These are phyloP conservation scores for Metschnikowia borealis DNA, from an alignment of 805 yeast genomes.

Conservation along the genomic window DNA sequence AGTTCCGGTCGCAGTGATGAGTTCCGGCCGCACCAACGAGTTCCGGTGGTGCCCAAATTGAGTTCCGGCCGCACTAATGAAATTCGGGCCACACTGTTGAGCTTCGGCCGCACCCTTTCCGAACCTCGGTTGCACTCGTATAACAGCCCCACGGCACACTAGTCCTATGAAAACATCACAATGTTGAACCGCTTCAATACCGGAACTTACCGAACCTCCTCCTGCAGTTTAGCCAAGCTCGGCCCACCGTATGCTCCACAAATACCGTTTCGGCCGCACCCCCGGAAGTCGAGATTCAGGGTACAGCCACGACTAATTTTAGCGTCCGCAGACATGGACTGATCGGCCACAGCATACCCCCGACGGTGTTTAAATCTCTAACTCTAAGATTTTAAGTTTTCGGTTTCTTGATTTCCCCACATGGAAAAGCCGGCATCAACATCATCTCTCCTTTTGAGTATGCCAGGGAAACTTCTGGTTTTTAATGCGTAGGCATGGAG, in stretches of 20 bases:
- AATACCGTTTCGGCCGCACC: not conserved
- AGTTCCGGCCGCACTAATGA: not conserved
- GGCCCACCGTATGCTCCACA: not conserved
- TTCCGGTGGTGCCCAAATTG: not conserved
- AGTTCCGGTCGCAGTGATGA: not conserved
- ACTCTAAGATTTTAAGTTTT: not conserved
- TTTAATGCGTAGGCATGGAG: not conserved
- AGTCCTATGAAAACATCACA: too few relatives aligned
- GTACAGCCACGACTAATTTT: not conserved
- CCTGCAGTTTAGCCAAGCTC: too few relatives aligned
- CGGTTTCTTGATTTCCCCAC: not conserved
- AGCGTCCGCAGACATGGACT: not conserved
- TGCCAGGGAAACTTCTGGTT: not conserved
- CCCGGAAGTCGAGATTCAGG: not conserved
- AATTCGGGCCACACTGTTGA: not conserved
- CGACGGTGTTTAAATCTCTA: not conserved
- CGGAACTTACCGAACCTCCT: too few relatives aligned
- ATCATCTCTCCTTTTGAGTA: not conserved
- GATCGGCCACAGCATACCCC: not conserved
- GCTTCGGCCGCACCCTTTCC: not conserved
- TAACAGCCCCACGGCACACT: too few relatives aligned
- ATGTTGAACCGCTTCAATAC: too few relatives aligned
- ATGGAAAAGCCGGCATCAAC: not conserved
- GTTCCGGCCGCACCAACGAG: not conserved
- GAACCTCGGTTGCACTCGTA: too few relatives aligned